Evolutionary conservation across 306 rosid genomes (phyloP), one percentile per base, ranked within the genome.

Genomic region (Cucurbita moschata): DNA sequence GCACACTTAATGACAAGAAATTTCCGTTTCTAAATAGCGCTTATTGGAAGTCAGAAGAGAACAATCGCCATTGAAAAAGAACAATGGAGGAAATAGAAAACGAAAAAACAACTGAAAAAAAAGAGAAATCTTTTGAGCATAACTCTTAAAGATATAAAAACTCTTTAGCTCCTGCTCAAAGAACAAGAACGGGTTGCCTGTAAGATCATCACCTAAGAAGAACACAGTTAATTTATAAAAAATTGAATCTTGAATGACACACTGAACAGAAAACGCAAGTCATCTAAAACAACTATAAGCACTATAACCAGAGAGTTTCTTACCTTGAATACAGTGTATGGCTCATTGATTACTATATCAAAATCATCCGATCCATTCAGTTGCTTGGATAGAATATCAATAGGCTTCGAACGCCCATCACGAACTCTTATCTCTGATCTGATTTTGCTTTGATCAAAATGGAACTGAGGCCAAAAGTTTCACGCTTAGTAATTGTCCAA

Each of bases 361-460:
- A 84, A 79, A 77, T 91, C 96, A 81, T 91, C 91, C 39, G 96
- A 85, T 43, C 95, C 96, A 77, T 83, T 78, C 68, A 95, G 96
- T 49, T 95, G 92, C 85, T 91, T 95, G 80, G 95, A 85, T 42
- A 91, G 82, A 72, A 91, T 76, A 88, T 95, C 97, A 44, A 95
- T 95, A 78, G 99, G 96, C 86, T 88, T 88, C 23, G 88, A 81
- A 74, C 99, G 97, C 68, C 99, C 99, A 83, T 95, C 99, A 77
- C 88, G 96, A 86, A 91, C 82, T 87, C 99, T 85, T 82, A 95
- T 95, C 90, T 95, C 90, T 16, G 97, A 95, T 87, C 99, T 88
- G 77, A 89, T 75, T 85, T 91, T 95, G 88, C 99, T 91, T 89
- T 95, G 97, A 81, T 95, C 96, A 82, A 95, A 95, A 87, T 91